Evolutionary conservation across 495 filamentous ascomycete genomes (phyloP), one percentile per base, ranked within the genome.

Genomic region (Neurospora discreta): DNA sequence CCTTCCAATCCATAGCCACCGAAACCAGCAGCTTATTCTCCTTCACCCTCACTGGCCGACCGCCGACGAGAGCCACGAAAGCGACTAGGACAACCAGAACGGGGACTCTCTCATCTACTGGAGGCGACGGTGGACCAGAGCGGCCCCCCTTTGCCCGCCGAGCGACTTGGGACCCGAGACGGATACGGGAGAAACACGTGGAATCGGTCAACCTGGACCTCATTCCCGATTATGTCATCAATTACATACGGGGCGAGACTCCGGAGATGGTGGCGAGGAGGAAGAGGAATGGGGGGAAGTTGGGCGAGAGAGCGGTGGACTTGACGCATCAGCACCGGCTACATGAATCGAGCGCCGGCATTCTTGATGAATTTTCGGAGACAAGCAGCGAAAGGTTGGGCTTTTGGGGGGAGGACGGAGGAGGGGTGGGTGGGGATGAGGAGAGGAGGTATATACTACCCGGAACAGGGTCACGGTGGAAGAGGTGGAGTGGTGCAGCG

Each of bases 151-250:
- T 73, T 42, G 72, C 43, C n/a, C 74, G 74, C 15, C 60, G 74
- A 7, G 77, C 74, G 9, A 78, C 77, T 6, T 78, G 76, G 74
- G 72, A 76, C 67, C 76, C 73, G n/a, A 74, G 68, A 33, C 75
- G n/a, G 38, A 72, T 26, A 40, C 65, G 40, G 18, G 69, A 69
- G 18, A 58, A 42, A 68, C 52, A 72, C 65, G 46, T 70, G 13
- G 71, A 77, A 46, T 78, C 78, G 43, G 74, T 83, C 40, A 77
- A 81, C 58, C 76, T 76, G 67, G 78, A 79, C 72, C 71, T 84
- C 18, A 78, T 84, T 15, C 84, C 83, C 7, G 83, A 84, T 70
- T 85, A 84, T 69, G 81, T 84, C 33, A 76, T 81, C 71, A 84
- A 81, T 70, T 85, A 81, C 72, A 78, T 85, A 43, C 78, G 73